phyloP scores from a whole-genome alignment of 2,329 filamentous ascomycete genomes.

The Fusarium sp. region DNA sequence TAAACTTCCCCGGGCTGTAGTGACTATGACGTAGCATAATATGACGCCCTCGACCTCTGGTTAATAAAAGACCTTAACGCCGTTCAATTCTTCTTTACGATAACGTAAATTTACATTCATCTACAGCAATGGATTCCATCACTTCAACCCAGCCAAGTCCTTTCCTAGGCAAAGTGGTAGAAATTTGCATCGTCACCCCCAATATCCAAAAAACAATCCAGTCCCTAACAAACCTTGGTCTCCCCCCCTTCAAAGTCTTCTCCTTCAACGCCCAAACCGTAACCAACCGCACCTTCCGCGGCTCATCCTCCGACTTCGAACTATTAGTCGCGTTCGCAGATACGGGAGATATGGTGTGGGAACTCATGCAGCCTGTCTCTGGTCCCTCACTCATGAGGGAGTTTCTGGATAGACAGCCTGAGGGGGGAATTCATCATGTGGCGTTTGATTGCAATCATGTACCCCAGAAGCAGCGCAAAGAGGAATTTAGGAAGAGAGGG shows the following conservation, averaged over 20 bases:
- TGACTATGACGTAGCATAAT: neutral
- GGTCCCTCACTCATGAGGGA: neutral
- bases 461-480: no score
- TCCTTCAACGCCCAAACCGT: neutral
- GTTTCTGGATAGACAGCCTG: neutral
- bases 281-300: neutral
- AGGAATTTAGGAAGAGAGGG: neutral
- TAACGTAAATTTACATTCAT: neutral
- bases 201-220: neutral
- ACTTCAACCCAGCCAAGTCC: neutral
- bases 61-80: no score
- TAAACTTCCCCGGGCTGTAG: no score
- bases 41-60: neutral
- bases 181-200: slow-evolving; percentile 1
- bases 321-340: neutral
- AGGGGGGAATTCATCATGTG: neutral
- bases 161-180: neutral
- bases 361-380: slow-evolving; percentile 6
- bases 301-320: neutral
- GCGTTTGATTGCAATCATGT: slow-evolving; percentile 1
- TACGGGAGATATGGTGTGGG: neutral
- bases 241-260: neutral
- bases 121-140: neutral
- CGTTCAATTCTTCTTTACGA: neutral
- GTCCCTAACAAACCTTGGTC: neutral